Evolutionary conservation across 192 early-diverging fungal genomes (phyloP).

Genomic region (Coemansia sp.): DNA sequence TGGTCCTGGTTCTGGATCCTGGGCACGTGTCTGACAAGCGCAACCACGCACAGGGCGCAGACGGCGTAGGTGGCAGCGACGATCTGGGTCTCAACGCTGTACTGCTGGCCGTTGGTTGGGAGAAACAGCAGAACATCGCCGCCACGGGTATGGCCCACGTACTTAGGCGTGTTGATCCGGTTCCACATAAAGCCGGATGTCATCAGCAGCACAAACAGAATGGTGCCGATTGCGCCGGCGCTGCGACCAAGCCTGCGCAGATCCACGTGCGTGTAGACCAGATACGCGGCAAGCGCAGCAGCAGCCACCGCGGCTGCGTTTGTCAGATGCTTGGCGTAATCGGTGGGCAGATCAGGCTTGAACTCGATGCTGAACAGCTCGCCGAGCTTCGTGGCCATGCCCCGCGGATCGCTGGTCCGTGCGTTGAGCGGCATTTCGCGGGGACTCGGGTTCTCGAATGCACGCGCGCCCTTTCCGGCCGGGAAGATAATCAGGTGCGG

Average conservation of each 20-base stretch:
- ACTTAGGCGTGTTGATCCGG: slow-evolving; percentile 49
- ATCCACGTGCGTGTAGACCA: slow-evolving; percentile 32
- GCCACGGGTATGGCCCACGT: slow-evolving; percentile 38
- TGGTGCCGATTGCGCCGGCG: slow-evolving; percentile 30
- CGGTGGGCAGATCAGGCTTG: slow-evolving; percentile 29
- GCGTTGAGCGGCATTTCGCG: slow-evolving; percentile 37
- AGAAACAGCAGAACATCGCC: slow-evolving; percentile 44
- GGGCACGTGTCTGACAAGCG: slow-evolving; percentile 47
- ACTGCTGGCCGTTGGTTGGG: slow-evolving; percentile 49
- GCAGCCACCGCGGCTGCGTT: slow-evolving; percentile 10
- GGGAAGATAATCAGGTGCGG: slow-evolving; percentile 51
- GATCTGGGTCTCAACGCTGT: slow-evolving; percentile 52
- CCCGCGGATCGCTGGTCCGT: slow-evolving; percentile 14
- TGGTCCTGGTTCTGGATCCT: slow-evolving; percentile 36
- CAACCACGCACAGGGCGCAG: slow-evolving; percentile 48
- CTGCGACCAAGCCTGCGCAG: slow-evolving; percentile 36
- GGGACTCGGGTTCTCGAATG: slow-evolving; percentile 34
- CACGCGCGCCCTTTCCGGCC: slow-evolving; percentile 29
- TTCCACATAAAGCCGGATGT: slow-evolving; percentile 56
- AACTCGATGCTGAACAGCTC: slow-evolving; percentile 38
- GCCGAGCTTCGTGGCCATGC: slow-evolving; percentile 41
- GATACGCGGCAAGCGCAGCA: slow-evolving; percentile 10
- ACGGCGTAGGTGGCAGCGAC: slow-evolving; percentile 47
- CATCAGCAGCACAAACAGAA: slow-evolving; percentile 54
- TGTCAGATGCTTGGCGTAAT: slow-evolving; percentile 27